Percentiles rank a stretch among this genome's conserved stretches.
Conservation (phyloP, 108 stramenopile species). For the Cyclotella kingstonii region DNA sequence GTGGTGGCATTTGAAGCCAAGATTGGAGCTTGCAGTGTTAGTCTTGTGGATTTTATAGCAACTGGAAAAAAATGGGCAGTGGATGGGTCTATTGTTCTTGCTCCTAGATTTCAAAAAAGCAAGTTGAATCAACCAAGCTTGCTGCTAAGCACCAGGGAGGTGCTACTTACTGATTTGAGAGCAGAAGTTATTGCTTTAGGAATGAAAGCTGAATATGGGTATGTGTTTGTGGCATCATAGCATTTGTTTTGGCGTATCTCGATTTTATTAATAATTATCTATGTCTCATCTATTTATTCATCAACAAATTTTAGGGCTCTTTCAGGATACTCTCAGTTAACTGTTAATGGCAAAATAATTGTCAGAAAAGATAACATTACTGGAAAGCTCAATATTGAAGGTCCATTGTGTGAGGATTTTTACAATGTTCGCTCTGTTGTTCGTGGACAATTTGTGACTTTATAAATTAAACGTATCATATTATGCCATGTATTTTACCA, state of each 20-base stretch:
- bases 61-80: conserved; percentile 84
- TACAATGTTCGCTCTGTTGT: conserved; percentile 72
- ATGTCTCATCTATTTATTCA: not conserved
- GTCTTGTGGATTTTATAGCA: conserved; percentile 74
- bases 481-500: too few species aligned
- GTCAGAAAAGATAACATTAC: conserved; percentile 71
- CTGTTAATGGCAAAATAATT: conserved; percentile 77
- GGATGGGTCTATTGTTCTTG: conserved; percentile 85
- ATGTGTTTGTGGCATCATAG: not conserved
- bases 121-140: conserved; percentile 44
- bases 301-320: conserved; percentile 42
- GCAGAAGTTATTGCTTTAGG: conserved; percentile 79
- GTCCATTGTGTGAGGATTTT: conserved; percentile 87
- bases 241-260: not conserved
- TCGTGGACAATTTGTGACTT: conserved; percentile 65
- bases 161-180: conserved; percentile 85
- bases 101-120: conserved; percentile 48
- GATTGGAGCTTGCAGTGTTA: conserved; percentile 83
- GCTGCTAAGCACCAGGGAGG: conserved; percentile 82
- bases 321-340: conserved; percentile 68
- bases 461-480: conserved; percentile 1
- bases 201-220: conserved; percentile 85
- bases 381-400: conserved; percentile 80
- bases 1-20: conserved; percentile 70
- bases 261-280: not conserved